Evolutionary conservation across 2,329 filamentous ascomycete genomes (phyloP), one percentile per base, ranked within the genome.

Genomic region (Cercospora sojina): DNA sequence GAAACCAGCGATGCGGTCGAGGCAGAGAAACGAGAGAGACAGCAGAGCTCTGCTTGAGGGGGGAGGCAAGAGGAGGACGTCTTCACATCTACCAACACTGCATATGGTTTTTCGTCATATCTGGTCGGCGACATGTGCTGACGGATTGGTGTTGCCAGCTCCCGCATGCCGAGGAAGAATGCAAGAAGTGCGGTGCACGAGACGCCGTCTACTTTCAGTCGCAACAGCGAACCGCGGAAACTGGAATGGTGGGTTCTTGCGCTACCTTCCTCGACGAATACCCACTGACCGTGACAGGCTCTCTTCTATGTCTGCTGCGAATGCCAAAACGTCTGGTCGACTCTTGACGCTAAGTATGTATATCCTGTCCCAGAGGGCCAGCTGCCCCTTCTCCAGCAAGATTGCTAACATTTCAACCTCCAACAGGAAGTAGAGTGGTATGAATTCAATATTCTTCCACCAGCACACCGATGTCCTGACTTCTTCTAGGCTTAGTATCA

Each of bases 191-290:
- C 84, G 86, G 87, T 72, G 91, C 95, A 79, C 88, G 88, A 73
- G 93, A 98, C 81, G 93, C 93, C 55, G 96, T 99, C 67, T 99
- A 97, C 83, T 99, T 99, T 84, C 95, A 99, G 83, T 97, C 93
- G 69, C 95, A 99, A 79, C 93, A 98, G 83, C 91, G 95, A 80
- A 97, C 91, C 73, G 92, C 92, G 58, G 93, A 98, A 80, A 99
- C 95, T 53, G 95, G 95, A 83, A 99, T 99, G 95, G 95, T 98
- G 81, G 85, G 91, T 73, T 23, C 9, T 25, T 7, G 35, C 18
- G 16, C n/a, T 25, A 27, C 27, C 3, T 49, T 41, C 47, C 35
- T 49, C 75, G 62, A 55, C 49, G 65, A 7, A 66, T 65, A 32
- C 16, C 63, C 70, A 49, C 68, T 55, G 9, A 20, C 27, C 35